Base-by-base conservation (phyloP, 441 rosid genomes). In the Arabidopsis lyrata region DNA sequence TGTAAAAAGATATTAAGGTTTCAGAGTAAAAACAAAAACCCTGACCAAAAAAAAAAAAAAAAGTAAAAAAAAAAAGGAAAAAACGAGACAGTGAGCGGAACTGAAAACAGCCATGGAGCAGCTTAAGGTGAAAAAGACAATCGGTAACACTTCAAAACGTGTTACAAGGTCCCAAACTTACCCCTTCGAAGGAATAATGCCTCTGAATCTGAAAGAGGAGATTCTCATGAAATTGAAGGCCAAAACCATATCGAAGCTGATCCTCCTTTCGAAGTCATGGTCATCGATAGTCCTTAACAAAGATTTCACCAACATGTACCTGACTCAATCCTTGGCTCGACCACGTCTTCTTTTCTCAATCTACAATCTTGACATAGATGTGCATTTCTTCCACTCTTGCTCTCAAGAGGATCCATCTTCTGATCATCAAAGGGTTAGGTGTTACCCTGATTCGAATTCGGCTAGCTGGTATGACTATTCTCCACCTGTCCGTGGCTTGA, bases 331-430 rank as follows among this genome's bases (percentile, higher is more conserved):
- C 9, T 5, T 10, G 16, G 2, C 24, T 66, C 61, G 15, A 11
- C 61, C 71, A 2, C 61, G 38, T 14, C 45, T 38, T 22, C 49
- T 66, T 48, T 12, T 64, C 42, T 12, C 31, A 18, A n/a, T 18
- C 7, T 0, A 3, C 14, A 7, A 1, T 14, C 3, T 1, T 6
- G 41, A 13, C 29, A n/a, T 8, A 1, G 2, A 1, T 5, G 18
- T 1, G 41, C 27, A 6, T 12, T 6, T 16, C 12, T 47, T 31
- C 5, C 18, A 31, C 29, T 32, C 55, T 14, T 64, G 12, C 16
- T 64, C 44, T 5, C 31, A 31, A n/a, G 56, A 32, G 7, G 12
- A 32, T 32, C 56, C 56, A 14, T 32, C 15, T 16, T 47, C 56
- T 12, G 16, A 3, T 32, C 31, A 45, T 31, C 7, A 32, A 6